Conservation (phyloP, 1,139 yeast genomes). For the Kurtzmaniella quercitrusa region DNA sequence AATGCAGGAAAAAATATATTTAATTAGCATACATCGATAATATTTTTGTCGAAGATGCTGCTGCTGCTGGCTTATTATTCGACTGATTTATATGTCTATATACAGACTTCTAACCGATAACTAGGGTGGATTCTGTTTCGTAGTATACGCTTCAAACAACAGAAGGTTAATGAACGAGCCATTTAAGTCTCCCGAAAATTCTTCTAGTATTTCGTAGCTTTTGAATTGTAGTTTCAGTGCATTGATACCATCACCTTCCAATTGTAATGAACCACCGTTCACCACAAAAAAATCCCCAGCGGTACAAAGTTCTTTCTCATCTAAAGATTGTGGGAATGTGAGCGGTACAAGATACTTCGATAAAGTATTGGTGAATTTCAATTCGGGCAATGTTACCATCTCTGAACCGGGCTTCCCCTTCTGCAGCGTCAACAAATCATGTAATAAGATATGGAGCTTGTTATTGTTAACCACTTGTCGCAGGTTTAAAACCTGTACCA, state of each 20-base stretch:
- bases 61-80: neutral
- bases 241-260: conserved; percentile 18
- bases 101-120: neutral
- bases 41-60: too few relatives aligned
- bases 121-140: conserved; percentile 62
- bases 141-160: conserved; percentile 69
- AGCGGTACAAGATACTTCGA: conserved; percentile 16
- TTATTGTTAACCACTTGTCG: conserved; percentile 37
- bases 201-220: conserved; percentile 68
- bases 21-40: too few relatives aligned
- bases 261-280: conserved; percentile 24
- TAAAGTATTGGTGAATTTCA: conserved; percentile 25
- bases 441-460: conserved; percentile 54
- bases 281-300: conserved; percentile 34
- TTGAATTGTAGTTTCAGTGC: conserved; percentile 23
- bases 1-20: too few relatives aligned
- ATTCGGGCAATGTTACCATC: conserved; percentile 36
- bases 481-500: conserved; percentile 41
- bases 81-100: neutral
- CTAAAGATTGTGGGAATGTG: conserved; percentile 27
- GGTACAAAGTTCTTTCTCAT: conserved; percentile 28
- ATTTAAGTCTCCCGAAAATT: conserved; percentile 54
- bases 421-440: conserved; percentile 58
- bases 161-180: conserved; percentile 71
- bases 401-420: conserved; percentile 24